Percentiles rank a stretch among this genome's conserved stretches.
phyloP scores from a whole-genome alignment of 2,329 filamentous ascomycete genomes.

The Macrophomina pseudophaseolina region DNA sequence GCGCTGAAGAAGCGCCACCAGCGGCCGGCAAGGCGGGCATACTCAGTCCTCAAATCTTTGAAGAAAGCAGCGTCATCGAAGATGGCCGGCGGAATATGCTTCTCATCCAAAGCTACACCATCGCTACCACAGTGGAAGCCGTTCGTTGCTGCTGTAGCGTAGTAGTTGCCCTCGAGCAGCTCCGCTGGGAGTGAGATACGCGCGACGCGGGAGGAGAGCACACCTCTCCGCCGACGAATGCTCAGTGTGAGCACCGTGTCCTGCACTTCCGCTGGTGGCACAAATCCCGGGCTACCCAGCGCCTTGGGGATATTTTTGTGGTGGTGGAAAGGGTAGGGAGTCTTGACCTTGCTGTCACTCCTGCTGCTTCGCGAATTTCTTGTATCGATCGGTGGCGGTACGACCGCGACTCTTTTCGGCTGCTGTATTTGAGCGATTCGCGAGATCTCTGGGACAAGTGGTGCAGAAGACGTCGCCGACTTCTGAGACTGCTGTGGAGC shows the following conservation, averaged over 20 bases:
- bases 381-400: conserved; percentile 23
- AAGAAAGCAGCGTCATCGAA: conserved; percentile 24
- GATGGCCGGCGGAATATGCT: not conserved
- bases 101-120: not conserved
- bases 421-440: conserved; percentile 7
- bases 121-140: not conserved
- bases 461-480: conserved; percentile 3
- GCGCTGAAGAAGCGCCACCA: conserved; percentile 26
- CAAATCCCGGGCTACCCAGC: not conserved
- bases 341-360: conserved; percentile 9
- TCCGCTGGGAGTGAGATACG: conserved; percentile 20
- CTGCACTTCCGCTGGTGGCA: not conserved
- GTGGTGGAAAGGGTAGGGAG: conserved; percentile 23
- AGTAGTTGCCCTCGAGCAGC: not conserved
- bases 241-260: conserved; percentile 12
- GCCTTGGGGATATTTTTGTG: conserved; percentile 18
- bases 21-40: conserved; percentile 19
- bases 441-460: conserved; percentile 3
- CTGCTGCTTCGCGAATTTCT: not conserved
- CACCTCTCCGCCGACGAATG: conserved; percentile 8
- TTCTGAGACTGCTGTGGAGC: not conserved
- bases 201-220: conserved; percentile 15
- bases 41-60: conserved; percentile 19
- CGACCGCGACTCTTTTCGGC: conserved; percentile 15
- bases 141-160: not conserved